phyloP scores from a whole-genome alignment of 495 filamentous ascomycete genomes.

The Aspergillus egyptiacus region DNA sequence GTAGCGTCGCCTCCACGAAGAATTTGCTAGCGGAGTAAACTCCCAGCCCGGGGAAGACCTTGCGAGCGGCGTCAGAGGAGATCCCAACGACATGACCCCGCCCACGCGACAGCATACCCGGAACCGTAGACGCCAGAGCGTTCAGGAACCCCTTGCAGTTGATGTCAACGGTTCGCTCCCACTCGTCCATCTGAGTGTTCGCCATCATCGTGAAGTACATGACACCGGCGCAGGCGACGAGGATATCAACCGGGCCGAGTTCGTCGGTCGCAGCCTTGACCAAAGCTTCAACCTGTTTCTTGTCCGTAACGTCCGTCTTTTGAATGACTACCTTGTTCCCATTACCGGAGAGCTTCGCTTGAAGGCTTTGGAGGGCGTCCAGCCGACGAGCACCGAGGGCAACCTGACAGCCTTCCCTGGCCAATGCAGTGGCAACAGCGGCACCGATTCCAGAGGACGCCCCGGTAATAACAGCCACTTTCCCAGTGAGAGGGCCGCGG shows the following conservation, averaged over 20 bases:
- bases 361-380: constrained; percentile 53
- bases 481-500: constrained; percentile 48
- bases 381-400: constrained; percentile 57
- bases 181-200: constrained; percentile 56
- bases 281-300: constrained; percentile 49
- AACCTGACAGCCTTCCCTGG: constrained; percentile 53
- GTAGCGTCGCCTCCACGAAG: constrained; percentile 66
- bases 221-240: constrained; percentile 63
- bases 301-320: constrained; percentile 57
- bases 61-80: constrained; percentile 63
- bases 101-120: constrained; percentile 56
- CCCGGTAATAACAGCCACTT: constrained; percentile 46
- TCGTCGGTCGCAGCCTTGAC: constrained; percentile 44
- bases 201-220: constrained; percentile 76
- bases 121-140: constrained; percentile 52
- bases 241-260: constrained; percentile 59
- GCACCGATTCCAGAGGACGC: constrained; percentile 48
- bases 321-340: constrained; percentile 53
- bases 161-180: constrained; percentile 65
- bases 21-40: constrained; percentile 71
- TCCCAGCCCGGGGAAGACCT: constrained; percentile 65
- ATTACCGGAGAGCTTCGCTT: constrained; percentile 40
- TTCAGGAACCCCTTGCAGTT: constrained; percentile 69
- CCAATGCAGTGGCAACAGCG: constrained; percentile 43
- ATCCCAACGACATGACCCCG: constrained; percentile 61